Percentiles rank a stretch among this genome's conserved stretches.
phyloP scores from a whole-genome alignment of 2,329 filamentous ascomycete species.

The Juglanconis sp. region DNA sequence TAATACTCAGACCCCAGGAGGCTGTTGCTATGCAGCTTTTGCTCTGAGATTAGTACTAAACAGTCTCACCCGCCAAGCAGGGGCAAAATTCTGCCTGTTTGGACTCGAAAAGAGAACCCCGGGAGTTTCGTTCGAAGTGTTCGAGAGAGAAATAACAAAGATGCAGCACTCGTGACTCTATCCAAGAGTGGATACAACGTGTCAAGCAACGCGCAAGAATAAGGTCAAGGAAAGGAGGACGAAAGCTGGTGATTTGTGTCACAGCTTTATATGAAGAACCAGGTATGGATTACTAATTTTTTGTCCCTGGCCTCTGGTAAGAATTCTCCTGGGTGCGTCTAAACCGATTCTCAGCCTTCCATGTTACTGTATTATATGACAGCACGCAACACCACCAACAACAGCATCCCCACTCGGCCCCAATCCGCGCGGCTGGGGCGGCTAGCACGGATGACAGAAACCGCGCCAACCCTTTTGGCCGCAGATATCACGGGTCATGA shows the following conservation, averaged over 20 bases:
- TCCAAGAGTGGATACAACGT: background rate
- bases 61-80: background rate
- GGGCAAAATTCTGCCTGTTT: background rate
- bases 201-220: background rate
- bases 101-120: background rate
- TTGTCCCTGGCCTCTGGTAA: background rate
- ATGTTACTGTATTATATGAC: background rate
- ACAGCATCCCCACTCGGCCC: background rate
- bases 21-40: background rate
- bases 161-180: background rate
- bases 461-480: background rate
- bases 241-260: background rate
- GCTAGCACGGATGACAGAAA: background rate
- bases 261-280: background rate
- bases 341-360: background rate
- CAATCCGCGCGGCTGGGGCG: background rate
- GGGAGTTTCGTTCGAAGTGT: background rate
- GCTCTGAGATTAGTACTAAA: background rate
- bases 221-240: background rate
- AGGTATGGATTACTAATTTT: background rate
- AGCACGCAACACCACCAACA: background rate
- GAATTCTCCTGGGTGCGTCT: background rate
- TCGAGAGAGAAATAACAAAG: background rate
- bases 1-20: background rate
- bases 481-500: no score